These are phyloP conservation scores for Vavraia culicis DNA, from an alignment of 371 early-diverging fungal genomes.

Conservation along the genomic window DNA sequence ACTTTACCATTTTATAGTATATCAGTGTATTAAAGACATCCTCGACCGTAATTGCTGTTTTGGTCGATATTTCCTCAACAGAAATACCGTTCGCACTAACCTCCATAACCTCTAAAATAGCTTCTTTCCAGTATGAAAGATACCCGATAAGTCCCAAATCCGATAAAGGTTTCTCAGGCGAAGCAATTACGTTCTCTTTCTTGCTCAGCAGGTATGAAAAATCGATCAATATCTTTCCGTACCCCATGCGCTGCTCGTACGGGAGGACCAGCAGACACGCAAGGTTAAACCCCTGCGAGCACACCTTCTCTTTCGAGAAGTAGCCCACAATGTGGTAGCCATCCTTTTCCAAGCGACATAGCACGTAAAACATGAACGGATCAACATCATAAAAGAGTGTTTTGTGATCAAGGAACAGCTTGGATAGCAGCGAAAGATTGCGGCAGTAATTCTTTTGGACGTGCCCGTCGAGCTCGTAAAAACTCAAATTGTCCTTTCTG, in stretches of 20 bases:
- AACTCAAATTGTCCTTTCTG: conserved; percentile 59
- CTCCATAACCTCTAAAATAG: conserved; percentile 17
- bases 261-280: conserved; percentile 97
- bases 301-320: conserved; percentile 92
- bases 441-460: conserved; percentile 72
- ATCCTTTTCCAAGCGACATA: conserved; percentile 42
- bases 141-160: conserved; percentile 75
- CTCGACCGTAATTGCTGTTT: conserved; percentile 63
- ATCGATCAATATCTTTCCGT: conserved; percentile 76
- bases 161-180: conserved; percentile 92
- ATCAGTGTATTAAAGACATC: conserved; percentile 80
- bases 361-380: conserved; percentile 84
- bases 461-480: conserved; percentile 72
- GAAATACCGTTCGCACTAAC: conserved; percentile 33
- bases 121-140: conserved; percentile 54
- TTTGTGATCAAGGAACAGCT: conserved; percentile 96
- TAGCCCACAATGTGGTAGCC: conserved; percentile 84
- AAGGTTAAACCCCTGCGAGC: conserved; percentile 74
- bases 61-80: conserved; percentile 57
- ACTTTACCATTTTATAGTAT: conserved; percentile 63
- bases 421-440: conserved; percentile 79
- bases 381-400: conserved; percentile 96
- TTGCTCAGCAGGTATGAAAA: conserved; percentile 81
- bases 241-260: conserved; percentile 83
- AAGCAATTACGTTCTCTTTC: conserved; percentile 70